Evolutionary conservation across 2,329 filamentous ascomycete genomes (phyloP), one percentile per base, ranked within the genome.

Genomic region (Cytospora schulzeri): DNA sequence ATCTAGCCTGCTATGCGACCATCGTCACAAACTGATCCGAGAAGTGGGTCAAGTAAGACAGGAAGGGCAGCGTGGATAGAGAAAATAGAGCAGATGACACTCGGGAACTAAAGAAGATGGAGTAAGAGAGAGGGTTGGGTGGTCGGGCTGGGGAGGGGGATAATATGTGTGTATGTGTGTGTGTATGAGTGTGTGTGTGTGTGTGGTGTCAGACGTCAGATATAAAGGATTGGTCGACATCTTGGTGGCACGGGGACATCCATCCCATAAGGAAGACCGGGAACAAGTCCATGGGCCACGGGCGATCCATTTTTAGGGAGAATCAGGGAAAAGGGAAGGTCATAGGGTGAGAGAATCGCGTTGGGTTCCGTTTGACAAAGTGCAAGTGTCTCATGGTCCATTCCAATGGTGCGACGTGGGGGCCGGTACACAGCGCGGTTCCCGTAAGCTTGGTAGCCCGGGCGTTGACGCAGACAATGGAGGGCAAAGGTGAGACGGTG

Each of bases 401-500:
- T 66, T 66, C 65, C 65, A 58, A 50, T 54, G 45, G 54, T 61
- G 62, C 53, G 57, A 56, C 57, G 54, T 57, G 57, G 41, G 41
- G 41, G 62, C 19, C 7, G 38, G 12, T 26, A 38, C 56, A 29
- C 24, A 38, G 28, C 24, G 35, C 14, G 24, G 22, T 19, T 28
- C 56, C 56, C 1, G 56, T 55, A 52, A 55, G 50, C 35, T n/a
- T 64, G 33, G 57, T 31, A 48, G 48, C 35, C 45, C 60, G 51
- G 50, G 33, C 26, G 24, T 63, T 54, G 61, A 54, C 61, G 58
- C 52, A 62, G 62, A 60, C 61, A 65, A 60, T 60, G 65, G 61
- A 51, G 38, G 60, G 51, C 55, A 54, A 55, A 61, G 65, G 66
- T 50, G 62, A 68, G 65, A 63, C 68, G 65, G 59, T 61, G 65